Evolutionary conservation across 129 eudicot genomes (phyloP), one percentile per base, ranked within the genome.

Genomic region (Erigeron canadensis): DNA sequence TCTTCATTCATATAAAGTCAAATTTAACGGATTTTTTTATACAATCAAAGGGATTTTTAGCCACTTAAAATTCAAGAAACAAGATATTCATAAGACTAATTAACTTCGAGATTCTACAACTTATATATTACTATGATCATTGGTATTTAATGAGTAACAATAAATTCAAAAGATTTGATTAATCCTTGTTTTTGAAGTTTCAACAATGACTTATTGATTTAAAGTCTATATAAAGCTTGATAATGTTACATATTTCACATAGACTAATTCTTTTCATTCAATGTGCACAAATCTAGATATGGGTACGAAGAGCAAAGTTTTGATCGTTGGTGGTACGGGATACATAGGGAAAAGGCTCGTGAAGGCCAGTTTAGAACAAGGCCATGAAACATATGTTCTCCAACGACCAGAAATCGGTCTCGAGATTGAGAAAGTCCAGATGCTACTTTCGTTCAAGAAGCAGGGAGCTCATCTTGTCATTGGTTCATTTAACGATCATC

Each of bases 391-490:
- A 0, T 85, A 60, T 18, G 80, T 85, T 53, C 84, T 85, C 19
- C 77, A 73, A 15, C 69, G 86, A n/a, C 80, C 72, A 0, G 89
- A 85, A 68, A 82, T 85, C 8, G 89, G 86, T 0, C 46, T 85
- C 2, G 80, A 85, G 44, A 88, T 91, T 4, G 97, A 88, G 22
- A 91, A 91, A 48, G 38, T 86, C 7, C 88, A 88, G 65, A 60
- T 82, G 84, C 61, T 91, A 58, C 51, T 91, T 75, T 83, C 86
- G 0, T 88, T 91, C 63, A 91, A 91, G 81, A 77, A 80, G 46
- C 78, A 73, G 56, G 97, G 97, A 41, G 95, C 95, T n/a, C 80
- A 16, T 19, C 88, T 91, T 5, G 80, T 91, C 11, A 75, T 40
- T 2, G 91, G 86, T 1, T 87, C 95, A 17, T 91, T 91, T 54